Conservation (phyloP, 441 rosid species). For the Codiaeum variegatum region DNA sequence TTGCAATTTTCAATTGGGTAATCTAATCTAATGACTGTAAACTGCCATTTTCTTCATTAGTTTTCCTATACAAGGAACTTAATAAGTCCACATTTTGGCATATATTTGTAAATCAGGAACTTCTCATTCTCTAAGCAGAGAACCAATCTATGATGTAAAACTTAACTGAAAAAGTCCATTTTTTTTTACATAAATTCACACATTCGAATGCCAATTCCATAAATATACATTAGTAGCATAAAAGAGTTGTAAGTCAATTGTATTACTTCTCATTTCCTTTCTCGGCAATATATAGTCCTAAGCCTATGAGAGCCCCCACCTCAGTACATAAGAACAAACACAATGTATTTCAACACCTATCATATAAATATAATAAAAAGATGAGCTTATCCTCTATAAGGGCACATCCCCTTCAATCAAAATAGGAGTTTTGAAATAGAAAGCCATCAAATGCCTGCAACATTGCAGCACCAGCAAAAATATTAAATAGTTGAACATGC, state of each 20-base stretch:
- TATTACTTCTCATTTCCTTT: background rate
- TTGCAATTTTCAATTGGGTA: conserved; percentile 89
- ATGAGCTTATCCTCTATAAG: no score
- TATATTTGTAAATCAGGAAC: conserved; percentile 72
- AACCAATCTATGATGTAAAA: conserved; percentile 64
- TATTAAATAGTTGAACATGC: background rate
- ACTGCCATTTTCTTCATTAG: conserved; percentile 46
- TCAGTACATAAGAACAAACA: background rate
- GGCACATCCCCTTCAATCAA: no score
- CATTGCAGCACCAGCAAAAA: background rate
- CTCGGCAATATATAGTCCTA: background rate
- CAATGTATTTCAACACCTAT: background rate
- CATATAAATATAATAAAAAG: background rate
- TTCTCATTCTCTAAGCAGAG: conserved; percentile 82
- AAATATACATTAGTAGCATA: background rate
- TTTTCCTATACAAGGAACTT: conserved; percentile 62
- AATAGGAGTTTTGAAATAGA: background rate
- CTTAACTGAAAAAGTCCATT: conserved; percentile 72
- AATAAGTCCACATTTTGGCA: conserved; percentile 88
- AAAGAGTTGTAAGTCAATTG: background rate
- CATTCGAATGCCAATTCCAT: background rate
- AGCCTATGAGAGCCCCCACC: background rate
- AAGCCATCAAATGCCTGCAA: background rate
- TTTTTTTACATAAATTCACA: no score
- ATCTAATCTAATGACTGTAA: conserved; percentile 96